Percentiles rank a stretch among this genome's conserved stretches.
phyloP scores from a whole-genome alignment of 2,329 filamentous ascomycete species.

The Alternaria gansuensis region DNA sequence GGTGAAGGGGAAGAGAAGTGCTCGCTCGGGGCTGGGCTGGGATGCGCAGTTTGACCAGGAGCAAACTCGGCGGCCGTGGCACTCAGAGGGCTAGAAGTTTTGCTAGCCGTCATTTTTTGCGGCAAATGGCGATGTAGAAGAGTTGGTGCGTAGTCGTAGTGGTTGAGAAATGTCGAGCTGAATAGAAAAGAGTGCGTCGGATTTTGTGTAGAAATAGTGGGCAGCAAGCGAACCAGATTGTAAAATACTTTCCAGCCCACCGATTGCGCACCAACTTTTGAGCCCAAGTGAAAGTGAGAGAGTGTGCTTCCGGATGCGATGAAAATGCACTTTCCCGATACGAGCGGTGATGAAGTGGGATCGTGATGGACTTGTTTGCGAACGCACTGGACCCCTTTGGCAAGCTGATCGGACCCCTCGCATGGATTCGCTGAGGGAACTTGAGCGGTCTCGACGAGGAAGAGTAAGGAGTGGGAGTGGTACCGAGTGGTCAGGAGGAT shows the following conservation, averaged over 20 bases:
- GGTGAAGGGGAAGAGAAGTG: slow-evolving; percentile 1
- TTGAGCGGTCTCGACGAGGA: slow-evolving; percentile 1
- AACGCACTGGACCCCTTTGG: neutral
- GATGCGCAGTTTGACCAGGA: neutral
- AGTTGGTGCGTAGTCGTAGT: neutral
- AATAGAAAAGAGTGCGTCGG: neutral
- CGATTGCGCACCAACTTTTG: neutral
- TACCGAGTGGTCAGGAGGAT: slow-evolving; percentile 3
- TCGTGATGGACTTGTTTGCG: neutral
- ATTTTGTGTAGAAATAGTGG: neutral
- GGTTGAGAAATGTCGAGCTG: neutral
- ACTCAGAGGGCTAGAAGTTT: neutral
- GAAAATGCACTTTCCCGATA: neutral
- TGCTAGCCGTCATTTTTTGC: neutral
- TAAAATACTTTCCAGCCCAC: neutral
- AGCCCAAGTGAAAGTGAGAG: neutral
- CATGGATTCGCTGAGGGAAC: neutral
- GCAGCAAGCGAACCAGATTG: slow-evolving; percentile 3
- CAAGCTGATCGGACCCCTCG: neutral
- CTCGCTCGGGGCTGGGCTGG: neutral
- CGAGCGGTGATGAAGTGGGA: slow-evolving; percentile 6
- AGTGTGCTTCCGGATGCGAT: neutral
- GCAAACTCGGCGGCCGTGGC: neutral
- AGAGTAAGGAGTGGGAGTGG: neutral
- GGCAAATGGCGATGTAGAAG: neutral